A percentile compares a stretch with the other conserved stretches of the same genome.
phyloP scores from a whole-genome alignment of 176 grass and related monocot genomes.

The Secale cereale region DNA sequence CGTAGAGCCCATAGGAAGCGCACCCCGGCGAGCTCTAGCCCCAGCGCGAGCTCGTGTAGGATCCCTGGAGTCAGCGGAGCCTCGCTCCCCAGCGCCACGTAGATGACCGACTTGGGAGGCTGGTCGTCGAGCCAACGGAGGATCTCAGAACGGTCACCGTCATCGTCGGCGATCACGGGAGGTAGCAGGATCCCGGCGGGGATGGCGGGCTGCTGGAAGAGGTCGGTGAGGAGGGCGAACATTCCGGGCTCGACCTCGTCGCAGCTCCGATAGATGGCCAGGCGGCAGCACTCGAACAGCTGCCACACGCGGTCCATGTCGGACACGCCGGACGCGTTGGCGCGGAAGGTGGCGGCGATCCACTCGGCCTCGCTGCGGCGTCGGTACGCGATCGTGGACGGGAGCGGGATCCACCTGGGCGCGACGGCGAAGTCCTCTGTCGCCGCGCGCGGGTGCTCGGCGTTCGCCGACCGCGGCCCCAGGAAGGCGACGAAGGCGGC shows the following conservation, averaged over 20 bases:
- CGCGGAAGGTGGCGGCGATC: not conserved
- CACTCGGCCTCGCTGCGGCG: conserved; percentile 25
- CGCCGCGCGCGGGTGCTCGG: not conserved
- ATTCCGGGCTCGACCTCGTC: conserved; percentile 24
- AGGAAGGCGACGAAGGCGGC: not conserved
- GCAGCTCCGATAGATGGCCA: conserved; percentile 40
- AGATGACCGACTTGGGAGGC: conserved; percentile 34
- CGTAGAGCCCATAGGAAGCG: conserved; percentile 61
- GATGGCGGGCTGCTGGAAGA: conserved; percentile 17
- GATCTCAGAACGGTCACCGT: not conserved
- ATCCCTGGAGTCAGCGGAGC: conserved; percentile 19
- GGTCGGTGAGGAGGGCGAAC: conserved; percentile 24
- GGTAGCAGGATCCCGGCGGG: conserved; percentile 31
- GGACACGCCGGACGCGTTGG: conserved; percentile 24
- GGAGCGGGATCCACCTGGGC: too few relatives aligned
- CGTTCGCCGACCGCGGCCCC: conserved; percentile 13
- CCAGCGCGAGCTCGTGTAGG: conserved; percentile 43
- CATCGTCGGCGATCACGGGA: not conserved
- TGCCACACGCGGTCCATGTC: not conserved
- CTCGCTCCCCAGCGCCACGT: conserved; percentile 65
- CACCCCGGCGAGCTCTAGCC: conserved; percentile 42
- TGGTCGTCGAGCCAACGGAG: conserved; percentile 39
- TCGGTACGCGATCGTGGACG: conserved; percentile 31
- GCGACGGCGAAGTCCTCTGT: not conserved
- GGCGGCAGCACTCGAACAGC: not conserved